These are phyloP conservation scores for Sporothrix humicola DNA, from an alignment of 2,329 filamentous ascomycete species.

Conservation along the genomic window DNA sequence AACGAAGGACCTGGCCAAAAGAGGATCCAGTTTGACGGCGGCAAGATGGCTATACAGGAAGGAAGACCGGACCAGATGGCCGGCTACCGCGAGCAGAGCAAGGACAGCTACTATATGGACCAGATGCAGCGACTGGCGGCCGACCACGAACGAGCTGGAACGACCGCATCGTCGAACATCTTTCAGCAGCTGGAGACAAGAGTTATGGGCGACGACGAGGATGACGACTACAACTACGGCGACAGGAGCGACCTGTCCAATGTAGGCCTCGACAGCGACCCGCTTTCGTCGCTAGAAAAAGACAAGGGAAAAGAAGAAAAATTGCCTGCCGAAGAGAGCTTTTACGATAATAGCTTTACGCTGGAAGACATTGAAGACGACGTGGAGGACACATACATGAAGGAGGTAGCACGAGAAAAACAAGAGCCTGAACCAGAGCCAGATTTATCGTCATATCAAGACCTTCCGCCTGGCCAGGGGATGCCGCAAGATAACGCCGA, in stretches of 20 bases:
- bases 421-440: neutral
- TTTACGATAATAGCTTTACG: neutral
- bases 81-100: constrained; percentile 81
- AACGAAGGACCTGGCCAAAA: constrained; percentile 85
- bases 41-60: constrained; percentile 70
- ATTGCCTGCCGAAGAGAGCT: neutral
- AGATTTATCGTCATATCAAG: constrained; percentile 15
- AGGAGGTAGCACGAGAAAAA: neutral
- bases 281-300: constrained; percentile 20
- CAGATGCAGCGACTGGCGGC: constrained; percentile 60
- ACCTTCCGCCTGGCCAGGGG: constrained; percentile 3
- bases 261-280: neutral
- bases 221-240: neutral
- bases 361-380: neutral
- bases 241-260: neutral
- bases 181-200: constrained; percentile 31
- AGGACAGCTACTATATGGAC: constrained; percentile 79
- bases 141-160: constrained; percentile 35
- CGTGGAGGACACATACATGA: neutral
- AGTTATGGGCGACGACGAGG: constrained; percentile 12
- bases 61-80: constrained; percentile 67
- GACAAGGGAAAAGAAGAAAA: neutral
- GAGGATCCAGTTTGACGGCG: constrained; percentile 67
- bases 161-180: neutral
- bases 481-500: neutral